These are phyloP conservation scores for Saitozyma sp. DNA, from an alignment of 768 basidiomycete genomes.

Conservation along the genomic window DNA sequence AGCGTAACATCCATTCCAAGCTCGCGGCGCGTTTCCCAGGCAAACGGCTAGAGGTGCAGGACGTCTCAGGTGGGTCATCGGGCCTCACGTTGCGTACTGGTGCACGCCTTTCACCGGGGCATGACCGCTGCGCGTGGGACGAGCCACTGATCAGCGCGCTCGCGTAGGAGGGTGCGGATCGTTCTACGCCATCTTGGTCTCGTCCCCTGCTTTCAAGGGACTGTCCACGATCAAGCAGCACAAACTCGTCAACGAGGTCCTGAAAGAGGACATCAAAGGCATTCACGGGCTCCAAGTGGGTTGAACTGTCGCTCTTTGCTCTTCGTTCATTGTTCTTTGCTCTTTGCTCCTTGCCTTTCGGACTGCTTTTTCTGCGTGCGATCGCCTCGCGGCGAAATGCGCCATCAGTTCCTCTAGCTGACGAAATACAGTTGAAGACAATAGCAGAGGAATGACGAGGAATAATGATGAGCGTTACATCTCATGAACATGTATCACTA, in stretches of 20 bases:
- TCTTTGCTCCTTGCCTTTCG: too few relatives aligned
- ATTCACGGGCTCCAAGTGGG: conserved; percentile 93
- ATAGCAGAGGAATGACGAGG: conserved; percentile 37
- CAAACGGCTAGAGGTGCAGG: conserved; percentile 78
- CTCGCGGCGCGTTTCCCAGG: conserved; percentile 74
- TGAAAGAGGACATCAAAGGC: conserved; percentile 84
- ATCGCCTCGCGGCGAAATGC: too few relatives aligned
- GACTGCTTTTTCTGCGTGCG: too few relatives aligned
- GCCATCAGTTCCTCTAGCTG: too few relatives aligned
- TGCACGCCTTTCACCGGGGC: neutral
- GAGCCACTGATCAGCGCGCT: neutral
- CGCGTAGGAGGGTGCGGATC: conserved; percentile 86
- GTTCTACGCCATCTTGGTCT: conserved; percentile 90
- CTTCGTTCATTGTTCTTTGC: too few relatives aligned
- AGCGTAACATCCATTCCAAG: conserved; percentile 70
- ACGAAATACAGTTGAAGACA: conserved; percentile 30
- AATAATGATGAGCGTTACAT: conserved; percentile 5
- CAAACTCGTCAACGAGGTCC: conserved; percentile 74
- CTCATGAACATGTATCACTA: too few relatives aligned
- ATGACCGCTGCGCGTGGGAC: neutral
- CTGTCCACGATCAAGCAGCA: conserved; percentile 90
- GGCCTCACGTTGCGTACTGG: neutral
- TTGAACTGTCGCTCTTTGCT: neutral
- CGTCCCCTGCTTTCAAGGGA: conserved; percentile 80
- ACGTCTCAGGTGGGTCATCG: conserved; percentile 76